These are phyloP conservation scores for Yamadazyma membranifaciens DNA, from an alignment of 1,139 yeast genomes.

Conservation along the genomic window DNA sequence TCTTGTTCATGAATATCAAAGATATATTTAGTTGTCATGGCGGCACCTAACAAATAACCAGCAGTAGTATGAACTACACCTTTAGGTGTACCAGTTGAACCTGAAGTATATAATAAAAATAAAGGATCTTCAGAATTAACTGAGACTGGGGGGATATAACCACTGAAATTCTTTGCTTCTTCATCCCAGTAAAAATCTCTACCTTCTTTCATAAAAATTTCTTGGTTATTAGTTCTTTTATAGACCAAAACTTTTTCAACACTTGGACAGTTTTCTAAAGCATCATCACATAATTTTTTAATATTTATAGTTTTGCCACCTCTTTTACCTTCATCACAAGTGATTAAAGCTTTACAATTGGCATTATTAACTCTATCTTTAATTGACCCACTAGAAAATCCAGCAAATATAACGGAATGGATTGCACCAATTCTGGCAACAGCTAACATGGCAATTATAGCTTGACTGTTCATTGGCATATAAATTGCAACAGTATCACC, in stretches of 20 bases:
- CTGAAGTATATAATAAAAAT: slow-evolving; percentile 91
- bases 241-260: slow-evolving; percentile 83
- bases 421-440: slow-evolving; percentile 94
- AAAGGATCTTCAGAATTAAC: slow-evolving; percentile 92
- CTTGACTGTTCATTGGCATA: slow-evolving; percentile 97
- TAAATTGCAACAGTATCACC: slow-evolving; percentile 98
- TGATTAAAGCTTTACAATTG: slow-evolving; percentile 81
- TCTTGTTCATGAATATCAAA: slow-evolving; percentile 91
- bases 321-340: slow-evolving; percentile 95
- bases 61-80: slow-evolving; percentile 96
- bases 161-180: slow-evolving; percentile 75
- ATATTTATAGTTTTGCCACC: slow-evolving; percentile 92
- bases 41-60: slow-evolving; percentile 93
- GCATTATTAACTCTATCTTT: slow-evolving; percentile 91
- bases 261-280: slow-evolving; percentile 71
- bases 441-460: slow-evolving; percentile 91
- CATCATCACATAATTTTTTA: slow-evolving; percentile 94
- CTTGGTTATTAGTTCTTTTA: slow-evolving; percentile 77
- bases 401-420: slow-evolving; percentile 96
- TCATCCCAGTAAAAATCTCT: slow-evolving; percentile 96
- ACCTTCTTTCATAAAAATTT: slow-evolving; percentile 68
- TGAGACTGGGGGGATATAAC: slow-evolving; percentile 84
- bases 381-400: slow-evolving; percentile 92
- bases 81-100: slow-evolving; percentile 97
- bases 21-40: slow-evolving; percentile 88